Conservation (phyloP, 768 basidiomycete genomes). For the Suillus discolor region DNA sequence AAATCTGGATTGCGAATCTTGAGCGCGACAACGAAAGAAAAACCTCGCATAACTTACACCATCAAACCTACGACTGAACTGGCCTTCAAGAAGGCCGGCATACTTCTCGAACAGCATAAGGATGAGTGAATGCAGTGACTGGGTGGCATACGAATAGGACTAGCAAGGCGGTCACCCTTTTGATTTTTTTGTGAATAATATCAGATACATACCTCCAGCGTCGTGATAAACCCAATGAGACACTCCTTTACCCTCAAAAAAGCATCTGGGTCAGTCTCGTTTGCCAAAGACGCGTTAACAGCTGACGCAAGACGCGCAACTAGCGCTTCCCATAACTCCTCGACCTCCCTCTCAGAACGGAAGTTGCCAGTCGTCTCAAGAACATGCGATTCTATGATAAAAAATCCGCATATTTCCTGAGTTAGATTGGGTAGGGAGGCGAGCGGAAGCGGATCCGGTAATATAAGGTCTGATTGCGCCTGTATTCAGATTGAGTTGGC, state of each 20-base stretch:
- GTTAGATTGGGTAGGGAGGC: constrained; percentile 73
- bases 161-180: constrained; percentile 32
- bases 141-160: constrained; percentile 87
- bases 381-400: constrained; percentile 94
- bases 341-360: constrained; percentile 88
- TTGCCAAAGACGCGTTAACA: constrained; percentile 70
- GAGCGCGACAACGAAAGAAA: constrained; percentile 1
- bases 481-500: constrained; percentile 35
- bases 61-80: constrained; percentile 83
- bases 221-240: constrained; percentile 85
- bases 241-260: constrained; percentile 85
- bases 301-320: constrained; percentile 71
- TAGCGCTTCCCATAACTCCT: constrained; percentile 93
- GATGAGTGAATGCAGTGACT: constrained; percentile 80
- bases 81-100: constrained; percentile 73
- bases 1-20: constrained; percentile 53
- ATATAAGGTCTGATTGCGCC: constrained; percentile 97
- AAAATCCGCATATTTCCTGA: constrained; percentile 96
- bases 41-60: constrained; percentile 48
- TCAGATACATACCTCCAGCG: constrained; percentile 69
- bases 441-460: constrained; percentile 72
- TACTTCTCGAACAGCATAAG: constrained; percentile 92
- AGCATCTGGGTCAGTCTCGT: constrained; percentile 77
- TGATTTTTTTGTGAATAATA: neutral
- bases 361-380: constrained; percentile 87